Base-by-base conservation (phyloP, 2,329 filamentous ascomycete genomes). In the Colletotrichum scovillei region DNA sequence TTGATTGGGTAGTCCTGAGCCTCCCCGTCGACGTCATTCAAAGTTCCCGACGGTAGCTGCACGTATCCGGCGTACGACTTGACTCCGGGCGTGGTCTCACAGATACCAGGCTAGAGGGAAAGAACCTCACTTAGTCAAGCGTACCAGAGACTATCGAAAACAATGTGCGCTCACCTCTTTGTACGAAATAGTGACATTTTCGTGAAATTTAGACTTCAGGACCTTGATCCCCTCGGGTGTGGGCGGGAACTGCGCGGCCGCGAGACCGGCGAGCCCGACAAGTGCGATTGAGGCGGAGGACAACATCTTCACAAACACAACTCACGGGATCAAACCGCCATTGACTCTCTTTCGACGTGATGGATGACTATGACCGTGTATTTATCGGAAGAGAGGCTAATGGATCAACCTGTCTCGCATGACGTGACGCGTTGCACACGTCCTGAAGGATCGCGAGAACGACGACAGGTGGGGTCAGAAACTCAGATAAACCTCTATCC, bases 61-160 rank as follows among this genome's bases (percentile, higher is more conserved):
- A 93, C 88, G 81, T 92, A 92, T 75, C 92, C 92, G 9, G 90
- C 86, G 80, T 91, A 93, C 82, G 82, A 92, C 88, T 82, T 92
- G 88, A 84, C 91, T 84, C 83, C 92, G 83, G 65, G 86, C 80
- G 76, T 86, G 64, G 82, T 92, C 90, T 77, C 88, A 84, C 76
- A 92, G 88, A 79, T 85, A 80, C 82, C 91, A 88, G 69, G 89
- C 91, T 87, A 26, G 8, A 9, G 11, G 16, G 16, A 8, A 64
- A 26, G 12, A 38, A 85, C 5, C 14, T 59, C 11, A 59, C 22
- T 66, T n/a, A 49, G 62, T 9, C 42, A 49, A 4, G 52, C 11
- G 5, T 7, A 1, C 42, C 1, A 4, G 11, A 19, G 64, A 56
- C 0, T 63, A 9, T 9, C 30, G 49, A 4, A 22, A 22, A 58